These are phyloP conservation scores for Ogataea nitratoaversa DNA, from an alignment of 805 yeast species.

Conservation along the genomic window DNA sequence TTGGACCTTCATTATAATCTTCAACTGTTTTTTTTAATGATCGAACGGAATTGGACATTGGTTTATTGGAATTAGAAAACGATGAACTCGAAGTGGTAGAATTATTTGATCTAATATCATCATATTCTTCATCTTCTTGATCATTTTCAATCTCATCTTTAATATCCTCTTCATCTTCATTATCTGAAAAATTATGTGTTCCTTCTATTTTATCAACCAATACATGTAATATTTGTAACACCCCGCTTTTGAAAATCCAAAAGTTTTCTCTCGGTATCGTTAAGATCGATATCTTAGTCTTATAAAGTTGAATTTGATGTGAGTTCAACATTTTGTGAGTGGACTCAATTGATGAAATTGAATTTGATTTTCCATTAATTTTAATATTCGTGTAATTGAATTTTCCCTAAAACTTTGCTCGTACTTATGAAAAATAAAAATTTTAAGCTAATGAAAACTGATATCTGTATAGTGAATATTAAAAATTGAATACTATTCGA, in stretches of 20 bases:
- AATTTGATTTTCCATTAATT: not conserved
- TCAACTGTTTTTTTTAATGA: slow-evolving; percentile 6
- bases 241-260: slow-evolving; percentile 51
- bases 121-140: slow-evolving; percentile 12
- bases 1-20: no score
- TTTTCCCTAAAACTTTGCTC: not conserved
- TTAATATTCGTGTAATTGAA: no score
- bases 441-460: no score
- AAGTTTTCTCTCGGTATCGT: slow-evolving; percentile 49
- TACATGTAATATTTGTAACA: slow-evolving; percentile 41
- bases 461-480: no score
- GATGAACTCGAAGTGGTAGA: not conserved
- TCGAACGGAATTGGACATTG: slow-evolving; percentile 12
- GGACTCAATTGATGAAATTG: not conserved
- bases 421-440: no score
- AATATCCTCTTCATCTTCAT: slow-evolving; percentile 12
- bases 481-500: no score
- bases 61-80: slow-evolving; percentile 1
- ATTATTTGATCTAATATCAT: slow-evolving; percentile 3
- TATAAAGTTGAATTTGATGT: slow-evolving; percentile 42
- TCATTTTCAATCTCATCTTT: slow-evolving; percentile 2
- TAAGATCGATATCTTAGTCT: slow-evolving; percentile 42
- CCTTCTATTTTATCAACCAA: slow-evolving; percentile 30
- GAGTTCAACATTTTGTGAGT: slow-evolving; percentile 17
- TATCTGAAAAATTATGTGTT: slow-evolving; percentile 5